Base-by-base conservation (phyloP, 345 rosid genomes). In the Conringia planisiliqua region DNA sequence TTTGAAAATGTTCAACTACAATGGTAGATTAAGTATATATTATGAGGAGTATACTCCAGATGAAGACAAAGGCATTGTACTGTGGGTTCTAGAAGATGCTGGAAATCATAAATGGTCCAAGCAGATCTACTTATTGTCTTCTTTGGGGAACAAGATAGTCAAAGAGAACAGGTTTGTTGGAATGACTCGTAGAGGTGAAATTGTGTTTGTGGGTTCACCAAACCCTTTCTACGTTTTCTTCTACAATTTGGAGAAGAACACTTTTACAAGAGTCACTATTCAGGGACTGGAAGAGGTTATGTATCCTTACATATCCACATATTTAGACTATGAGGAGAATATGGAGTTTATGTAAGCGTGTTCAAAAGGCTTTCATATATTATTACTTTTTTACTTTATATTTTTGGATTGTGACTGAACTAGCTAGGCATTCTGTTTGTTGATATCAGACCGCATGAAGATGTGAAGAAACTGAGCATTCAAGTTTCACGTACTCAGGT, bases 1-100 rank as follows among this genome's bases (percentile, higher is more conserved):
- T n/a, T n/a, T n/a, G n/a, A n/a, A 0, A 0, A 11, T 55, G 40
- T 55, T 55, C 42, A 40, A 68, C 32, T 29, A 7, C 73, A 55
- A 56, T 55, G 73, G 42, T 68, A 68, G 39, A 55, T 16, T 69
- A 40, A 64, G 64, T 17, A 10, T 9, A 54, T 12, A 4, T 65
- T 1, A 12, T 12, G 3, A 4, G n/a, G 44, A n/a, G n/a, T n/a
- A n/a, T n/a, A n/a, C 6, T 32, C 1, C 35, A 32, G 4, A 7
- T 0, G 10, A 3, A n/a, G n/a, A n/a, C n/a, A 20, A n/a, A 7
- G 22, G 2, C 22, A 4, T 29, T 29, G 10, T 0, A 22, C 8
- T 69, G 10, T 43, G 55, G 55, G 40, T 55, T 40, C 30, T 68
- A 27, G 52, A 24, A 51, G 57, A 51, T 51, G 57, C 32, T 24